Evolutionary conservation across 768 basidiomycete genomes (phyloP).

Genomic region (Phlegmacium glaucopus): DNA sequence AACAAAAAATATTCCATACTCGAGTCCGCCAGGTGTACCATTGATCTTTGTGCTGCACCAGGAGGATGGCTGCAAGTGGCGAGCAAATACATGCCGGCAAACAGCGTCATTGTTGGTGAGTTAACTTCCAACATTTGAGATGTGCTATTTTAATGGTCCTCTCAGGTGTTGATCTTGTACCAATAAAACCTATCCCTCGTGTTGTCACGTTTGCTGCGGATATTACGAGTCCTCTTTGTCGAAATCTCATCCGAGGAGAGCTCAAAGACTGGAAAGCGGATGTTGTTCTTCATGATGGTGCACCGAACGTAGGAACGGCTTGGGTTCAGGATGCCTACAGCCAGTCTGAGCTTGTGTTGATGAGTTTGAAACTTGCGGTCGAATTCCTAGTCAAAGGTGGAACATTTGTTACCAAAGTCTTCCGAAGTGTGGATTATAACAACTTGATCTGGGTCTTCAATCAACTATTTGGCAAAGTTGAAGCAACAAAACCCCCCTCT

Average conservation of each 20-base stretch:
- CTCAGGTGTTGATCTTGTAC: slow-evolving; percentile 89
- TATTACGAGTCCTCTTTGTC: slow-evolving; percentile 90
- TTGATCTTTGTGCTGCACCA: slow-evolving; percentile 97
- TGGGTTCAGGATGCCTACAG: slow-evolving; percentile 99
- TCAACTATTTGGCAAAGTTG: slow-evolving; percentile 93
- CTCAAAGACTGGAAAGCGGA: slow-evolving; percentile 99
- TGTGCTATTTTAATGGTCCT: slow-evolving; percentile 7
- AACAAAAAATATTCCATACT: slow-evolving; percentile 98
- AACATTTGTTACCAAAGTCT: slow-evolving; percentile 97
- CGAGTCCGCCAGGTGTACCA: slow-evolving; percentile 84
- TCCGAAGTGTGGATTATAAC: slow-evolving; percentile 98
- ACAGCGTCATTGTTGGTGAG: slow-evolving; percentile 85
- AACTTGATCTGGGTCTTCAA: slow-evolving; percentile 98
- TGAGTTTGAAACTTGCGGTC: slow-evolving; percentile 91
- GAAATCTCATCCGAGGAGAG: slow-evolving; percentile 79
- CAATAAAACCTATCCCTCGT: slow-evolving; percentile 93
- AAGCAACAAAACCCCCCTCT: slow-evolving; percentile 97
- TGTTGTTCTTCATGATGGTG: slow-evolving; percentile 97
- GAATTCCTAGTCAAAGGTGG: slow-evolving; percentile 93
- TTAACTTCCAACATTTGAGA: background rate
- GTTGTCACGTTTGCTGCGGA: slow-evolving; percentile 91
- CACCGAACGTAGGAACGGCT: slow-evolving; percentile 98
- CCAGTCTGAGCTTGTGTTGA: slow-evolving; percentile 95
- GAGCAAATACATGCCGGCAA: slow-evolving; percentile 94
- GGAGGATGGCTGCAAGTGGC: slow-evolving; percentile 99